These are phyloP conservation scores for Pythium aphanidermatum DNA, from an alignment of 352 stramenopile genomes.

Conservation along the genomic window DNA sequence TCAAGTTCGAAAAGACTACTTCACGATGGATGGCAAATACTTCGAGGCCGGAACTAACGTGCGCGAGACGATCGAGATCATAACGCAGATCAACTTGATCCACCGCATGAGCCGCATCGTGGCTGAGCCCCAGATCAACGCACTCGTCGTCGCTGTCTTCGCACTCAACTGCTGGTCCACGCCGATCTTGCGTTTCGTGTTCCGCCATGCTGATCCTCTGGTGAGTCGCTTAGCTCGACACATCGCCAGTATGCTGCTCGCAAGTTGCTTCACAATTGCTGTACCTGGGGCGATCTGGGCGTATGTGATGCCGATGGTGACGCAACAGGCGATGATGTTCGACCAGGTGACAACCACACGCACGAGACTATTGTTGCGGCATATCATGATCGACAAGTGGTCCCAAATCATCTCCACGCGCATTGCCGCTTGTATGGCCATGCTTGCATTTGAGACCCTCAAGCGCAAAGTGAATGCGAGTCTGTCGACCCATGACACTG, in stretches of 20 bases:
- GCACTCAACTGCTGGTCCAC: conserved; percentile 6
- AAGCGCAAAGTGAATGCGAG: background rate
- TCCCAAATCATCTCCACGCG: background rate
- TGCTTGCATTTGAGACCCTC: background rate
- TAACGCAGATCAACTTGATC: conserved; percentile 4
- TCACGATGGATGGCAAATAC: conserved; percentile 8
- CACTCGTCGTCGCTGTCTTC: conserved; percentile 4
- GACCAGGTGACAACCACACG: conserved; percentile 5
- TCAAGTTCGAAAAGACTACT: background rate
- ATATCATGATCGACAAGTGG: conserved; percentile 1
- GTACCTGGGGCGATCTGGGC: conserved; percentile 3
- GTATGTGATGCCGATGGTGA: background rate
- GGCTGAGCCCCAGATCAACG: conserved; percentile 1
- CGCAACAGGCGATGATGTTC: background rate
- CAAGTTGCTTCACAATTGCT: conserved; percentile 3
- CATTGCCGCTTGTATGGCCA: background rate
- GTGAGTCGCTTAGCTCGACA: background rate
- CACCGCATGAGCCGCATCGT: conserved; percentile 4
- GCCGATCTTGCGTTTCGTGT: conserved; percentile 5
- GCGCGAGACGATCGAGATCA: conserved; percentile 11
- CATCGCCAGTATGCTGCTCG: conserved; percentile 2
- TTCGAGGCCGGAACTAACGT: conserved; percentile 8
- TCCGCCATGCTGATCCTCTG: background rate
- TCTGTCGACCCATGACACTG: background rate
- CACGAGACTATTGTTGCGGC: background rate